Evolutionary conservation across 352 stramenopile genomes (phyloP).

Genomic region (Globisporangium paddicum): DNA sequence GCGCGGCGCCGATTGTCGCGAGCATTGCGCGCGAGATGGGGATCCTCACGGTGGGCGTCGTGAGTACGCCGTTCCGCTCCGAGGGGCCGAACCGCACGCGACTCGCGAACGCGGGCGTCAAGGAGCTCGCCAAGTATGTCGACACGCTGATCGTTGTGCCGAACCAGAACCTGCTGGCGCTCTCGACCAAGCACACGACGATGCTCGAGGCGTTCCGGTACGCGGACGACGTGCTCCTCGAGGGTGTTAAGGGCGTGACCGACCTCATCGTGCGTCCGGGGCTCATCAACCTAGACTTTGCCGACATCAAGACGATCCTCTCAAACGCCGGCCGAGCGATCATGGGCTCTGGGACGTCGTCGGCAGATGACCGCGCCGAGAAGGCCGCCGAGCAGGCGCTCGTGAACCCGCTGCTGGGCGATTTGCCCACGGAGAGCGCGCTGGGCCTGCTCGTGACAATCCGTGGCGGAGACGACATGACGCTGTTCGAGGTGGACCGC

Average conservation of each 20-base stretch:
- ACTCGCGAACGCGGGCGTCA: constrained; percentile 90
- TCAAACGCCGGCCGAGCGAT: constrained; percentile 92
- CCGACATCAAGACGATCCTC: constrained; percentile 95
- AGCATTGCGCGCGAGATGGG: constrained; percentile 90
- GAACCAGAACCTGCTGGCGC: constrained; percentile 94
- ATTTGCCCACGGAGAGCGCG: constrained; percentile 91
- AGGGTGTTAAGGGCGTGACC: constrained; percentile 95
- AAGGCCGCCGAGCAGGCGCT: constrained; percentile 93
- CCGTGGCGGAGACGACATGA: constrained; percentile 91
- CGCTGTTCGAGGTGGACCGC: constrained; percentile 89
- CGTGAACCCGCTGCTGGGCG: constrained; percentile 91
- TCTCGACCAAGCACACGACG: constrained; percentile 91
- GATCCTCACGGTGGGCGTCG: constrained; percentile 94
- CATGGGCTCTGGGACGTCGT: constrained; percentile 91
- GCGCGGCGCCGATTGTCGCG: constrained; percentile 92
- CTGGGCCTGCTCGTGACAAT: constrained; percentile 95
- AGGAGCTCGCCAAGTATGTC: constrained; percentile 90
- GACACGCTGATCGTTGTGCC: constrained; percentile 97
- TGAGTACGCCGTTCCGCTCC: constrained; percentile 96
- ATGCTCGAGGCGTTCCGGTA: constrained; percentile 93
- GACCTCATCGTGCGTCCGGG: constrained; percentile 95
- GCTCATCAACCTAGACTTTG: constrained; percentile 98
- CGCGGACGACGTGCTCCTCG: constrained; percentile 94
- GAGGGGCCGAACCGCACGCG: constrained; percentile 93
- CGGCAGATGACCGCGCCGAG: constrained; percentile 70